phyloP scores from a whole-genome alignment of 495 filamentous ascomycete genomes.

The Xylaria palmicola region DNA sequence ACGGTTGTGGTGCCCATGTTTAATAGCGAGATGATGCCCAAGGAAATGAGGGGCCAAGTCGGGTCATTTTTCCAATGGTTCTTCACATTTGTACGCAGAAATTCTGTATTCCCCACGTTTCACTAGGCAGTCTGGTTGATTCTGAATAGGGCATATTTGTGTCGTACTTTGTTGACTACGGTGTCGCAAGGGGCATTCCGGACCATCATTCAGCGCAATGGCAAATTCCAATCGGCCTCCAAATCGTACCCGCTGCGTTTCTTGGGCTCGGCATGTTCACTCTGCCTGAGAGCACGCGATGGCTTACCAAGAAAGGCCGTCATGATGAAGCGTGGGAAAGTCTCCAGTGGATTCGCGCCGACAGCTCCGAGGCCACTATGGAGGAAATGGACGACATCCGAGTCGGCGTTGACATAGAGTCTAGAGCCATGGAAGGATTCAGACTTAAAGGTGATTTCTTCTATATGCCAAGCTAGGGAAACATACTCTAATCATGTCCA shows the following conservation, averaged over 20 bases:
- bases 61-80: slow-evolving; percentile 42
- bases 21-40: slow-evolving; percentile 53
- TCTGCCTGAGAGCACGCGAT: slow-evolving; percentile 48
- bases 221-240: slow-evolving; percentile 53
- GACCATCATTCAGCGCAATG: slow-evolving; percentile 43
- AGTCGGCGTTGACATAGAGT: slow-evolving; percentile 38
- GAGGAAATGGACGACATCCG: slow-evolving; percentile 45
- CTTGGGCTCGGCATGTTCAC: slow-evolving; percentile 47
- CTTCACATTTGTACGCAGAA: slow-evolving; percentile 33
- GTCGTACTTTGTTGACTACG: slow-evolving; percentile 56
- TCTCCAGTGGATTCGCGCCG: slow-evolving; percentile 50
- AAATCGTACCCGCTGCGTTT: slow-evolving; percentile 46
- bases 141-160: slow-evolving; percentile 45
- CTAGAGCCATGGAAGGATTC: slow-evolving; percentile 27
- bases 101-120: neutral
- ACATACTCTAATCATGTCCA: neutral
- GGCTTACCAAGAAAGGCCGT: slow-evolving; percentile 48
- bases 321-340: slow-evolving; percentile 49
- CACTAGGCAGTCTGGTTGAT: neutral
- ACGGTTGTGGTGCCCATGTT: slow-evolving; percentile 57
- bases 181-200: slow-evolving; percentile 33
- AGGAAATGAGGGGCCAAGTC: slow-evolving; percentile 53
- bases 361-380: slow-evolving; percentile 30
- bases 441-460: slow-evolving; percentile 18
- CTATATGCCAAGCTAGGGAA: neutral